Conservation (phyloP, 768 basidiomycete genomes). For the Russula lepida region DNA sequence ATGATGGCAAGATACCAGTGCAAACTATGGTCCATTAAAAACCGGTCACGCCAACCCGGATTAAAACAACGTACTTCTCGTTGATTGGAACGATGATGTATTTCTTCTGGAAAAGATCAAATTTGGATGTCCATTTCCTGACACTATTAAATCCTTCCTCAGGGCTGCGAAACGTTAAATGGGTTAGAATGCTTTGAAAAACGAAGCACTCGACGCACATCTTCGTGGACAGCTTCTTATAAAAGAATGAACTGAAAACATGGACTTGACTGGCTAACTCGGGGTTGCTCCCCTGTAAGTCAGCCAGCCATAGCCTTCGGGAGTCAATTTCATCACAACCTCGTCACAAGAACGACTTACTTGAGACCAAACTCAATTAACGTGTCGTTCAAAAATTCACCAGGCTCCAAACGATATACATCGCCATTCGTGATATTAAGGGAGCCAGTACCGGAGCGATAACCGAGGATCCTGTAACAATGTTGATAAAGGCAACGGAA, state of each 20-base stretch:
- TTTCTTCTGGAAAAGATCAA: slow-evolving; percentile 84
- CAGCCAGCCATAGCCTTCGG: slow-evolving; percentile 59
- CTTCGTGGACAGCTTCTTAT: slow-evolving; percentile 80
- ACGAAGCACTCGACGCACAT: slow-evolving; percentile 33
- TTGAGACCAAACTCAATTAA: slow-evolving; percentile 94
- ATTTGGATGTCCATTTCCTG: slow-evolving; percentile 87
- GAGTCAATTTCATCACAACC: background rate
- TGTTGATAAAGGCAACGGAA: background rate
- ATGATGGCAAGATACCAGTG: slow-evolving; percentile 99
- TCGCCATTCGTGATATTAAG: slow-evolving; percentile 81
- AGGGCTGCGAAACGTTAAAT: slow-evolving; percentile 26
- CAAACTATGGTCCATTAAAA: slow-evolving; percentile 40
- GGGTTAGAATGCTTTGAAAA: background rate
- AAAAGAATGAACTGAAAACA: slow-evolving; percentile 97
- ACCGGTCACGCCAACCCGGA: background rate
- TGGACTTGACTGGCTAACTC: slow-evolving; percentile 66
- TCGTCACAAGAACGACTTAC: slow-evolving; percentile 36
- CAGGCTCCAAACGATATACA: slow-evolving; percentile 58
- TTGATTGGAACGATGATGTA: slow-evolving; percentile 95
- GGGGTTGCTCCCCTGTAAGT: slow-evolving; percentile 46
- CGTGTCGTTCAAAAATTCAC: slow-evolving; percentile 92
- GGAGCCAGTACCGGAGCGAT: slow-evolving; percentile 64
- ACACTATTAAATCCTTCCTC: slow-evolving; percentile 76
- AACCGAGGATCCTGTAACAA: slow-evolving; percentile 56
- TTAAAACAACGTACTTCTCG: slow-evolving; percentile 58